Evolutionary conservation across 2,329 filamentous ascomycete species (phyloP), one percentile per base, ranked within the genome.

Genomic region (Stagonosporopsis chrysanthemi): DNA sequence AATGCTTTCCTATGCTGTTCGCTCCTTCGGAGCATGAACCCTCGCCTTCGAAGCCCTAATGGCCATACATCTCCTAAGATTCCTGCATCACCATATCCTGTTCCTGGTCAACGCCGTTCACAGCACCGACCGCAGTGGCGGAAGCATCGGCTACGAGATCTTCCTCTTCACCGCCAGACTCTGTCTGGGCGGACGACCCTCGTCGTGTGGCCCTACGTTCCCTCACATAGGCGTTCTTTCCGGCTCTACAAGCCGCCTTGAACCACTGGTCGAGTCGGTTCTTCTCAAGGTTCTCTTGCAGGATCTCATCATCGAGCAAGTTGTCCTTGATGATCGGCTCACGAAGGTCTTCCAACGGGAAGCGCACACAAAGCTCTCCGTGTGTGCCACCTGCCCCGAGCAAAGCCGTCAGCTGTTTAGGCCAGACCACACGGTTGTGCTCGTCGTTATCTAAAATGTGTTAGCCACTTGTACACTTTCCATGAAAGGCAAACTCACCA

Each of bases 201-300:
- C 52, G 45, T 58, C 67, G 58, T 44, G 68, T 70, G 29, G 71
- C 63, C 41, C 56, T 57, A 38, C 52, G 46, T 14, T 54, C 46
- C 11, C 40, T 55, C 6, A 69, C 64, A 22, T 72, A 64, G 28
- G 77, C 73, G 6, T 67, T 66, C 51, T 75, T 74, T 26, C 75
- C 75, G 15, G 75, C 74, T 47, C 68, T 63, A 52, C 75, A 76
- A 2, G 78, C 79, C 50, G 77, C 78, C 31, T 74, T 71, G 57
- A 84, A 83, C 90, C 93, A 96, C 53, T 88, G 83, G 6, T 87
- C 85, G 11, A 97, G 82, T 35, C 87, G 83, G 56, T 86, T 83
- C 73, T 88, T 88, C 53, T 89, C 84, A 19, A 95, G 81, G 70
- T 86, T 86, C 47, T 83, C 81, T 48, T 81, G 78, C 36, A 97